Base-by-base conservation (phyloP, 148 eudicot genomes). In the Arbutus unedo region DNA sequence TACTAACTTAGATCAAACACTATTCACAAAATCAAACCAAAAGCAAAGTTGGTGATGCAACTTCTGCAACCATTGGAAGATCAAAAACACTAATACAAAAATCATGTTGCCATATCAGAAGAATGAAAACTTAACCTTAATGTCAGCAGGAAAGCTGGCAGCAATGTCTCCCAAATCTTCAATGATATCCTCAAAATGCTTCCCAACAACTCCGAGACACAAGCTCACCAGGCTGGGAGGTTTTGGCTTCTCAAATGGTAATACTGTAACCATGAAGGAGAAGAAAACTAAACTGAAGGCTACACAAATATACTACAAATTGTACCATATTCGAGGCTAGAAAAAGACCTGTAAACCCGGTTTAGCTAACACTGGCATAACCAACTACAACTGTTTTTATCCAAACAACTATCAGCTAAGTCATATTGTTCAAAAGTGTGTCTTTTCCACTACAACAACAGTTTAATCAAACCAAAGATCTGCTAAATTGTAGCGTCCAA, bases 141-240 rank as follows among this genome's bases (percentile, higher is more conserved):
- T 89, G 82, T 94, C 83, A 0, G 97, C 79, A 6, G 99, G 99
- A 70, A 96, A 92, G 57, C 57, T 70, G 67, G 55, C 16, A 44
- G 91, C 87, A 83, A 94, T 91, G 43, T 92, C 93, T 48, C 83
- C 85, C 84, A 96, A 89, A 44, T 94, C 92, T 16, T 90, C 92
- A 85, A 91, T 84, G 76, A 96, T 90, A 83, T 94, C 98, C 86
- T 96, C 99, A 76, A 96, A 87, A 87, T 91, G 91, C 89, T 86
- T 89, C 74, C 98, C 98, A 23, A 96, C 80, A 4, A 94, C 91
- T 19, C 88, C 86, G 25, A 96, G 85, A 81, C 99, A 94, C 85
- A 96, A 86, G 88, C 90, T 90, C 59, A 91, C 87, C 91, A 96
- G 87, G 82, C 87, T 89, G 43, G 93, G 95, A 75, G 91, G 88